Evolutionary conservation across 306 rosid genomes (phyloP).

Genomic region (Astragalus membranaceus): DNA sequence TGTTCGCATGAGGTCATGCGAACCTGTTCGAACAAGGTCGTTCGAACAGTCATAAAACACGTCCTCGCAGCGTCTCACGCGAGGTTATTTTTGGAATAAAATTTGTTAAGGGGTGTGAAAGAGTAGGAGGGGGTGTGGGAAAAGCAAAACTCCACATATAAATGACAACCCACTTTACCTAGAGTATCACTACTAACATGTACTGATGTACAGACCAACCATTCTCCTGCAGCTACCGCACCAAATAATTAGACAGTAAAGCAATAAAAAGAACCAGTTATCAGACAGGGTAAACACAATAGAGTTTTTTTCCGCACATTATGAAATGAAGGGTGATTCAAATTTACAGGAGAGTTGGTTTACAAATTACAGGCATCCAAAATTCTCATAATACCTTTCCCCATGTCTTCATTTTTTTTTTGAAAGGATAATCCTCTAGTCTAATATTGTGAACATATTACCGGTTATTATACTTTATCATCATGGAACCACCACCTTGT

Average conservation of each 20-base stretch:
- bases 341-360: conserved; percentile 61
- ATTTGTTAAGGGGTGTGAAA: too few relatives aligned
- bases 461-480: conserved; percentile 65
- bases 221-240: too few relatives aligned
- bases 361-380: conserved; percentile 34
- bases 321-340: conserved; percentile 40
- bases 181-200: too few relatives aligned
- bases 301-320: conserved; percentile 29
- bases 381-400: conserved; percentile 37
- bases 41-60: too few relatives aligned
- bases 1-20: too few relatives aligned
- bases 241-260: not conserved
- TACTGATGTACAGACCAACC: too few relatives aligned
- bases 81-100: too few relatives aligned
- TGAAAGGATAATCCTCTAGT: conserved; percentile 43
- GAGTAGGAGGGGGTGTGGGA: too few relatives aligned
- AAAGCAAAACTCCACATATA: too few relatives aligned
- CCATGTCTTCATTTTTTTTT: conserved; percentile 35
- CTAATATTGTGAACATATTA: conserved; percentile 39
- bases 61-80: too few relatives aligned
- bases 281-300: conserved; percentile 31
- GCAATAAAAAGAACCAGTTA: not conserved
- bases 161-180: too few relatives aligned
- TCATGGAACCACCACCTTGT: conserved; percentile 99
- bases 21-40: too few relatives aligned